Base-by-base conservation (phyloP, 2,329 filamentous ascomycete genomes). In the Pestalotiopsis sp. region DNA sequence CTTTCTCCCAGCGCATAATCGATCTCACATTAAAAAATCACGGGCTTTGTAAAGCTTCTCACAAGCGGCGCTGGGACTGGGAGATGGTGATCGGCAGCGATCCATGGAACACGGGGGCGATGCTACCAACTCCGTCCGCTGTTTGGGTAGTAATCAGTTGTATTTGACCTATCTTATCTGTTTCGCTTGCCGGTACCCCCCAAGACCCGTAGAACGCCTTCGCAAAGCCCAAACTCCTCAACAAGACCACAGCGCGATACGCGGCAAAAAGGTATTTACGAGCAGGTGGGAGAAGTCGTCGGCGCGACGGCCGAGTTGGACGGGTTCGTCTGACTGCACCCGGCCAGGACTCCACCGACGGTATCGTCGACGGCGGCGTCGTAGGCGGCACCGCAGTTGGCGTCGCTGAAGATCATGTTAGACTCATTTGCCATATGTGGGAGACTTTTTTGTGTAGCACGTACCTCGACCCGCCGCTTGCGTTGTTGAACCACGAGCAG, bases 401-500 rank as follows among this genome's bases (percentile, higher is more conserved):
- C 73, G 69, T 86, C 84, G 68, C 84, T 85, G 56, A 1, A 1
- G 0, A 4, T 38, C 5, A 14, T 5, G 73, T 69, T 52, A 64
- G 25, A 9, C n/a, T 23, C 1, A 3, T 17, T 59, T 13, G 23
- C 14, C 4, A 13, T 0, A 4, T 9, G 6, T 17, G 49, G 17
- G 2, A 64, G 23, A 2, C 49, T 1, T 13, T 36, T 4, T 27
- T 27, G 27, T 27, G 4, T 70, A 49, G 6, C 14, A 66, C 74
- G 70, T 73, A 84, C 84, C 79, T 83, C 0, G 82, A 76, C 2
- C 84, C 84, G 7, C 82, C 82, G n/a, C 76, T 81, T 1, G 84
- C 83, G 64, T 81, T 82, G 38, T 86, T 81, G 69, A 86, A 86
- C 70, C 83, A 86, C 3, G 83, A 85, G 73, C 84, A 86, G 13